Percentiles rank a stretch among this genome's conserved stretches.
These are phyloP conservation scores for Cordyceps javanica DNA, from an alignment of 2,329 filamentous ascomycete species.

Conservation along the genomic window DNA sequence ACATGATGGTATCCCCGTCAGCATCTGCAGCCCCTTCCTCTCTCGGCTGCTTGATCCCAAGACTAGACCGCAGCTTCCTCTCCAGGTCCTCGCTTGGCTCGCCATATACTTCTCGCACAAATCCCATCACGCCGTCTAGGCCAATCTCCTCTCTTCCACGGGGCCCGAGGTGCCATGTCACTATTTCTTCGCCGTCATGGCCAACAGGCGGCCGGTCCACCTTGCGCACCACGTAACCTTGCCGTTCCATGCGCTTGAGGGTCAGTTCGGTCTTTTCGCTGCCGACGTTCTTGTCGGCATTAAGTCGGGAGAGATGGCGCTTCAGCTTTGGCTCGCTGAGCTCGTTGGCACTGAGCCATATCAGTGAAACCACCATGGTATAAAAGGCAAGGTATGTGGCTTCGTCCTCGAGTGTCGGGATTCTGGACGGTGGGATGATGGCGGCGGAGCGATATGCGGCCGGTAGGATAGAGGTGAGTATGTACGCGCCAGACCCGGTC, in stretches of 20 bases:
- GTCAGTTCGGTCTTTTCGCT: slow-evolving; percentile 70
- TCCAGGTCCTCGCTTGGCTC: slow-evolving; percentile 49
- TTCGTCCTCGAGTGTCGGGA: slow-evolving; percentile 61
- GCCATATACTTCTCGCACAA: slow-evolving; percentile 59
- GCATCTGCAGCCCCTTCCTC: slow-evolving; percentile 22
- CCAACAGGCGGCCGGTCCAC: slow-evolving; percentile 53
- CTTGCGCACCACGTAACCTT: slow-evolving; percentile 75
- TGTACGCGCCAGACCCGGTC: slow-evolving; percentile 62
- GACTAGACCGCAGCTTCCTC: slow-evolving; percentile 53
- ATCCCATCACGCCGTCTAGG: slow-evolving; percentile 63
- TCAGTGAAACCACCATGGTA: slow-evolving; percentile 70
- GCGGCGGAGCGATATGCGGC: slow-evolving; percentile 55
- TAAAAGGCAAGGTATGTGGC: slow-evolving; percentile 78
- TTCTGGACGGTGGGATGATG: slow-evolving; percentile 63
- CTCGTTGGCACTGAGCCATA: slow-evolving; percentile 65
- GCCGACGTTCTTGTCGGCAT: slow-evolving; percentile 68
- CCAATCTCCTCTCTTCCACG: slow-evolving; percentile 82
- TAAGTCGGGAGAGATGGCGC: slow-evolving; percentile 67
- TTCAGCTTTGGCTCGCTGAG: slow-evolving; percentile 74
- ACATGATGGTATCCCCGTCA: slow-evolving; percentile 14
- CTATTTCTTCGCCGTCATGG: slow-evolving; percentile 62
- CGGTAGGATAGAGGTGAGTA: slow-evolving; percentile 70
- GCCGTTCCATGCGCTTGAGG: slow-evolving; percentile 67
- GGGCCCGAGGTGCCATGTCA: slow-evolving; percentile 80
- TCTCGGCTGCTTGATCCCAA: slow-evolving; percentile 41